Conservation (phyloP, 2,329 filamentous ascomycete genomes). For the Hymenoscyphus salicellus region DNA sequence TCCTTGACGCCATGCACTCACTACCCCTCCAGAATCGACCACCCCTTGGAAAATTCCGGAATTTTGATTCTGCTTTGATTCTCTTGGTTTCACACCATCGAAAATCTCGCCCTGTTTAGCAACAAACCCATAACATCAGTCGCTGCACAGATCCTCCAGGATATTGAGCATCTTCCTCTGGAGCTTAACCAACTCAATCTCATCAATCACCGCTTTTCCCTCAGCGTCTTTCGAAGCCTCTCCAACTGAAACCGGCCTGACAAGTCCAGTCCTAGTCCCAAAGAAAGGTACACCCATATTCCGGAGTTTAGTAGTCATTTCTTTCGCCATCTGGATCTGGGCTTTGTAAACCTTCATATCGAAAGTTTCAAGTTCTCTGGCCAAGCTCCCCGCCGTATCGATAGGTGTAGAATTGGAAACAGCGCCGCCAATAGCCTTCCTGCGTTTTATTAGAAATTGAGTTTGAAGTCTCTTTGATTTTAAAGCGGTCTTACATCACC, state of each 20-base stretch:
- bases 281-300: slow-evolving; percentile 61
- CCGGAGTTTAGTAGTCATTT: slow-evolving; percentile 54
- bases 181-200: slow-evolving; percentile 42
- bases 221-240: slow-evolving; percentile 18
- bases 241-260: slow-evolving; percentile 34
- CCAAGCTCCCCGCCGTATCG: slow-evolving; percentile 41
- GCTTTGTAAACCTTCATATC: slow-evolving; percentile 62
- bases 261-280: slow-evolving; percentile 45
- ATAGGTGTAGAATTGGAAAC: slow-evolving; percentile 32
- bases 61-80: no score
- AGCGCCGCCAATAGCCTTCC: slow-evolving; percentile 45
- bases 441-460: slow-evolving; percentile 22
- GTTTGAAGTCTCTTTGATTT: no score
- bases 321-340: slow-evolving; percentile 56
- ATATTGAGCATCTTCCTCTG: slow-evolving; percentile 48
- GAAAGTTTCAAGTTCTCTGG: slow-evolving; percentile 55
- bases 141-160: slow-evolving; percentile 48
- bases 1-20: no score
- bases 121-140: slow-evolving; percentile 20
- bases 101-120: no score
- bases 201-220: slow-evolving; percentile 36
- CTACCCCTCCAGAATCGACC: no score
- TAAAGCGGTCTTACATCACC: slow-evolving; percentile 45
- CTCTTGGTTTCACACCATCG: no score
- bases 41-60: no score